A percentile compares a stretch with the other conserved stretches of the same genome.
These are phyloP conservation scores for Pycnococcus provasolii DNA, from an alignment of 139 green algal genomes.

Conservation along the genomic window DNA sequence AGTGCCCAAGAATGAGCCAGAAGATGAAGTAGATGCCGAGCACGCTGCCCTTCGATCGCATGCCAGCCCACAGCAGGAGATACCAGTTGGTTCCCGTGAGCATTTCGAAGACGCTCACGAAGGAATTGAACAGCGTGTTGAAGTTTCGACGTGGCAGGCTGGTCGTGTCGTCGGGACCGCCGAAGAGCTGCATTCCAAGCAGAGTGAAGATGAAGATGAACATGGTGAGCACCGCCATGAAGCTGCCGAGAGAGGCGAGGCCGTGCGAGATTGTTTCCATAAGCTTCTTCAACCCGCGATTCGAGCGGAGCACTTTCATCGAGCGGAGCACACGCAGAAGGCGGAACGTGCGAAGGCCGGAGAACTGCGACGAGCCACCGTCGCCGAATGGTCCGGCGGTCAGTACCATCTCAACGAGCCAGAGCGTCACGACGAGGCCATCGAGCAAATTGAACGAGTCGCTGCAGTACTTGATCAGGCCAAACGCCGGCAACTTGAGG, in stretches of 20 bases:
- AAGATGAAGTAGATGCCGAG: constrained; percentile 19
- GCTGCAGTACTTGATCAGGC: not conserved
- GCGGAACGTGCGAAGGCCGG: constrained; percentile 20
- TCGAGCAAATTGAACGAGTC: constrained; percentile 24
- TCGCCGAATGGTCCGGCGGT: too few species aligned
- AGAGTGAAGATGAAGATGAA: constrained; percentile 27
- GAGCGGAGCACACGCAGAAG: constrained; percentile 20
- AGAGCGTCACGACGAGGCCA: constrained; percentile 9
- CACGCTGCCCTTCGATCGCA: not conserved
- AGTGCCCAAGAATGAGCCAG: constrained; percentile 29
- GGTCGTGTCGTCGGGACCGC: not conserved
- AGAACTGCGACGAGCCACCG: not conserved
- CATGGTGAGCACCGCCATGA: constrained; percentile 6
- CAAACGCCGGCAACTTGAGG: constrained; percentile 10
- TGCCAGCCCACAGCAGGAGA: constrained; percentile 1
- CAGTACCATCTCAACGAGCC: constrained; percentile 7
- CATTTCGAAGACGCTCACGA: constrained; percentile 33
- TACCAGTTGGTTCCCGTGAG: constrained; percentile 33
- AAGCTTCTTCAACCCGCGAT: not conserved
- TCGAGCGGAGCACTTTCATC: not conserved
- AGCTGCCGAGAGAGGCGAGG: not conserved
- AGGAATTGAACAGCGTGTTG: constrained; percentile 26
- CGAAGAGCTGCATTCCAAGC: constrained; percentile 24
- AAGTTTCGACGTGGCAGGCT: constrained; percentile 29
- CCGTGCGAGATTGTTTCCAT: constrained; percentile 1